Base-by-base conservation (phyloP, 2,329 filamentous ascomycete species). In the Clarireedia sp. region DNA sequence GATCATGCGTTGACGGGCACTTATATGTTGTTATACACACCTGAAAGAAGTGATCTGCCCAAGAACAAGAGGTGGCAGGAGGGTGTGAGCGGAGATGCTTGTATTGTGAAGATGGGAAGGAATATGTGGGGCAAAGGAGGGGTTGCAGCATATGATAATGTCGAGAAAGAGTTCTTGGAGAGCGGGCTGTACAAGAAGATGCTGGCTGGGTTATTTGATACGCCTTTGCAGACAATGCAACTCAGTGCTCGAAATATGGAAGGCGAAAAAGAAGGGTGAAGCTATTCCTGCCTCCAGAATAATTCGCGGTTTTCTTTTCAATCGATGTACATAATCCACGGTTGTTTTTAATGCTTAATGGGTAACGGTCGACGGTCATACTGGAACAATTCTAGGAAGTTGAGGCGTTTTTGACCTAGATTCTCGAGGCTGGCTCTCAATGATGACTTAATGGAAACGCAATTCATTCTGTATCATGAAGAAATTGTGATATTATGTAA, bases 71-170 rank as follows among this genome's bases (percentile, higher is more conserved):
- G 48, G 33, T 55, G 53, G 53, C 49, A 33, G 16, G 40, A 41
- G 23, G 53, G 53, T 5, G 53, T 55, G 5, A n/a, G 47, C 19
- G 53, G 53, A 17, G 53, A 55, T 45, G 53, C 53, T 4, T 55
- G 53, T 46, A 55, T 55, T 17, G 47, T 26, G 21, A 55, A 55
- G 33, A 19, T 55, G n/a, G n/a, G 53, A 8, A 51, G 33, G 21
- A 51, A 38, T 26, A 37, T 51, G n/a, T 55, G 53, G 53, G 52
- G 52, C 3, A 51, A 10, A 23, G 48, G 41, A 29, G 53, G 53
- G 19, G 41, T 23, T 9, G 53, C 48, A 12, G 48, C 47, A 9
- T 55, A 55, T 29, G 48, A 55, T 9, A 29, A 55, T 23, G 36
- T 55, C 14, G 53, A 55, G 12, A 38, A 12, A n/a, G 53, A 55